Conservation (phyloP, 2,329 filamentous ascomycete species). For the Ilyonectria sp. region DNA sequence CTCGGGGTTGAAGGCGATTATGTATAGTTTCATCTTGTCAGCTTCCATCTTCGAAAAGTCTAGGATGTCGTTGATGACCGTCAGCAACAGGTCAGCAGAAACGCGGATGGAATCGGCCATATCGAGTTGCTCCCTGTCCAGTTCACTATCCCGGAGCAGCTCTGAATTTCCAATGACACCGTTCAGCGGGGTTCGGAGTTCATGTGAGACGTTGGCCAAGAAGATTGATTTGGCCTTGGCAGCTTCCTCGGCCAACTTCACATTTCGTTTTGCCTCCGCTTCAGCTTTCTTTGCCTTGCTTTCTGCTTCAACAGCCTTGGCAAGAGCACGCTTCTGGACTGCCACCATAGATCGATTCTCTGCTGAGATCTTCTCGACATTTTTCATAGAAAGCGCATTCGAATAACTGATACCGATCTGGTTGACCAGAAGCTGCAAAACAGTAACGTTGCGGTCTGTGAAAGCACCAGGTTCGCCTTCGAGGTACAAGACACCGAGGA, state of each 20-base stretch:
- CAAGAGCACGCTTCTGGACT: slow-evolving; percentile 81
- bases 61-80: slow-evolving; percentile 95
- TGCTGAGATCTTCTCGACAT: slow-evolving; percentile 82
- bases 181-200: slow-evolving; percentile 86
- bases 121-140: slow-evolving; percentile 84
- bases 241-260: slow-evolving; percentile 86
- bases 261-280: slow-evolving; percentile 82
- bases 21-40: slow-evolving; percentile 86
- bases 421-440: slow-evolving; percentile 80
- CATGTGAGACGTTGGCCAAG: slow-evolving; percentile 84
- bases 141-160: slow-evolving; percentile 81
- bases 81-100: slow-evolving; percentile 88
- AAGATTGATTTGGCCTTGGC: slow-evolving; percentile 89
- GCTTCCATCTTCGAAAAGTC: slow-evolving; percentile 97
- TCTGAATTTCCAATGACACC: slow-evolving; percentile 93
- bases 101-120: slow-evolving; percentile 91
- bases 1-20: slow-evolving; percentile 77
- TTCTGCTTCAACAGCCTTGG: slow-evolving; percentile 80
- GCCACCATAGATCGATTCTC: slow-evolving; percentile 85
- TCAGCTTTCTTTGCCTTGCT: slow-evolving; percentile 84
- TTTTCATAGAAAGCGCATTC: slow-evolving; percentile 77
- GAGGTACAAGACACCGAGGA: slow-evolving; percentile 83
- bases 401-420: slow-evolving; percentile 83
- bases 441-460: slow-evolving; percentile 79
- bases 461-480: slow-evolving; percentile 83